Evolutionary conservation across 148 eudicot species (phyloP), one percentile per base, ranked within the genome.

Genomic region (Polygonum maritimum): DNA sequence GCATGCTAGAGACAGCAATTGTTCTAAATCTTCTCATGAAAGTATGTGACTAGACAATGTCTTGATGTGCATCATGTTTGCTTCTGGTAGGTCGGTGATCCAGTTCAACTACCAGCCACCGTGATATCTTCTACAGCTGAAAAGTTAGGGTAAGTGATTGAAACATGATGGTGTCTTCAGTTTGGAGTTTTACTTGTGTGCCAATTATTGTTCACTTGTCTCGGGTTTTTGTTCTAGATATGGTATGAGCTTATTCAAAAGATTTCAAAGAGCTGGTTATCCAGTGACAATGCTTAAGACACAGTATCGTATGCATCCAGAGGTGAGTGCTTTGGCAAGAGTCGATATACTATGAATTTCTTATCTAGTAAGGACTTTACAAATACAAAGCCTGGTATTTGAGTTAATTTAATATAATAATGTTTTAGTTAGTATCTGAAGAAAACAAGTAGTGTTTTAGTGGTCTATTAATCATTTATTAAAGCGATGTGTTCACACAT

Each of bases 281-380:
- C 96, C 89, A 70, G 99, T 95, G 38, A 74, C 83, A 81, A 92
- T 95, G 99, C 88, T 95, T 78, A 92, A 87, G 90, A 92, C 97
- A 60, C 99, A 95, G 79, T 95, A 95, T 71, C 97, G 99, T 31
- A 95, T 95, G 99, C 97, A 95, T 82, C 99, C 99, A 13, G 89
- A 91, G 97, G 98, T 94, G 55, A 75, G 79, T 40, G 35, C 58
- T 18, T 70, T 13, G 21, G 16, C 48, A 16, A 33, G 7, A 51
- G n/a, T 35, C 13, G 33, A 63, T 14, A 33, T 26, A 31, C 31
- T 63, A 3, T 33, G 69, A 33, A 63, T 12, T 63, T 63, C 13
- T 33, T 14, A 1, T 8, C 18, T 60, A 26, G 4, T 60, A 7
- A 22, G 13, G 67, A 60, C 67, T 22, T 21, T 10, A 51, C 12